Conservation (phyloP, 2,329 filamentous ascomycete species). For the Scedosporium boydii region DNA sequence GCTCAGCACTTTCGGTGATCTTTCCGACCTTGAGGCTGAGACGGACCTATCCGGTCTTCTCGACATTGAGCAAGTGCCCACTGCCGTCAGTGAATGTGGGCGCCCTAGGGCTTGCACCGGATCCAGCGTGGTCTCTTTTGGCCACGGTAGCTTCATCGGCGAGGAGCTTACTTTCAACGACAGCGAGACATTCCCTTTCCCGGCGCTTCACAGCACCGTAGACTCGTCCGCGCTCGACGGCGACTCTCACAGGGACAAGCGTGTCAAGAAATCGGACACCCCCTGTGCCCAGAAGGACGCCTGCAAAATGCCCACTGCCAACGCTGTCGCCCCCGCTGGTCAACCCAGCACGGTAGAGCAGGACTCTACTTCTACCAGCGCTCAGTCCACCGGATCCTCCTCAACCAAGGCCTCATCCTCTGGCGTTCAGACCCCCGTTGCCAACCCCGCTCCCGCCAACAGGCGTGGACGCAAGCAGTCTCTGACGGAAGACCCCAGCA, state of each 20-base stretch:
- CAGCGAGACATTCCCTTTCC: slow-evolving; percentile 48
- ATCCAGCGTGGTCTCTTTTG: slow-evolving; percentile 57
- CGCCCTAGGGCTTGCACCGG: slow-evolving; percentile 59
- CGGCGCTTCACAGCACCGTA: slow-evolving; percentile 54
- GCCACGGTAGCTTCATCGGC: slow-evolving; percentile 69
- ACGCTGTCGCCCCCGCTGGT: slow-evolving; percentile 23
- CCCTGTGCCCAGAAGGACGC: slow-evolving; percentile 30
- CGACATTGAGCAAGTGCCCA: slow-evolving; percentile 39
- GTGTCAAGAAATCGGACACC: slow-evolving; percentile 38
- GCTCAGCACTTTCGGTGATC: slow-evolving; percentile 69
- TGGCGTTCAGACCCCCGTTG: slow-evolving; percentile 33
- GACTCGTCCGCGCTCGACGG: slow-evolving; percentile 2
- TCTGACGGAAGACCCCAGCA: slow-evolving; percentile 91
- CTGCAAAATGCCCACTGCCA: slow-evolving; percentile 31
- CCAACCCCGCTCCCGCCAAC: slow-evolving; percentile 54
- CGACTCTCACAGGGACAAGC: slow-evolving; percentile 43
- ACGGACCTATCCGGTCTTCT: slow-evolving; percentile 76
- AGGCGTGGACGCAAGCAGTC: slow-evolving; percentile 98
- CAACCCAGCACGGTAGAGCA: slow-evolving; percentile 25
- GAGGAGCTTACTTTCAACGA: slow-evolving; percentile 70
- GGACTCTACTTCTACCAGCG: slow-evolving; percentile 21
- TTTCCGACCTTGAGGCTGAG: slow-evolving; percentile 85
- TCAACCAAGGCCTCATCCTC: slow-evolving; percentile 25
- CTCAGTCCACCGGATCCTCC: slow-evolving; percentile 27
- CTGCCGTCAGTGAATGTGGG: slow-evolving; percentile 50